phyloP scores from a whole-genome alignment of 441 rosid species.

The Pelargonium australe region DNA sequence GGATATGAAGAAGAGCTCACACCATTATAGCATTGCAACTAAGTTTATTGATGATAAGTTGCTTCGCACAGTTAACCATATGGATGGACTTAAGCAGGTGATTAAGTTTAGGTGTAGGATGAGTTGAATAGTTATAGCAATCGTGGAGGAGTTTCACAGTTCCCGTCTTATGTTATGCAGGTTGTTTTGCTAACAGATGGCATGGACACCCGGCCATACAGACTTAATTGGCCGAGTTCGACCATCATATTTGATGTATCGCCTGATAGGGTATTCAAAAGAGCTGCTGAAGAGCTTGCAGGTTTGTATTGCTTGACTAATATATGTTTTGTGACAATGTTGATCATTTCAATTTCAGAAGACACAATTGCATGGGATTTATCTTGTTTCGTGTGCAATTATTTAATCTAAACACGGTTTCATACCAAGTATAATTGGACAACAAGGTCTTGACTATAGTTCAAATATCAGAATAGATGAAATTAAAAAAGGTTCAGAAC shows the following conservation, averaged over 20 bases:
- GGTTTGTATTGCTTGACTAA: slow-evolving; percentile 36
- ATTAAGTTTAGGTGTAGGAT: neutral
- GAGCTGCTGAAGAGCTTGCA: slow-evolving; percentile 55
- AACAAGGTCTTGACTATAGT: neutral
- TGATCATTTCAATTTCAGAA: neutral
- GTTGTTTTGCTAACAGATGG: slow-evolving; percentile 89
- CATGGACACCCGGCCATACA: slow-evolving; percentile 88
- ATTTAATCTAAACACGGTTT: neutral
- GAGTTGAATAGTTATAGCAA: neutral
- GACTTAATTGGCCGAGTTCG: slow-evolving; percentile 84
- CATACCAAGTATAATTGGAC: neutral
- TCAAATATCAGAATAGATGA: neutral
- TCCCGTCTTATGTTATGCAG: slow-evolving; percentile 37
- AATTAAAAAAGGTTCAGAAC: no score
- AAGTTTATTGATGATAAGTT: slow-evolving; percentile 80
- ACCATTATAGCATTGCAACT: slow-evolving; percentile 69
- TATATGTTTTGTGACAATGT: slow-evolving; percentile 11
- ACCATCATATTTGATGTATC: slow-evolving; percentile 78
- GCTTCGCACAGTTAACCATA: slow-evolving; percentile 45
- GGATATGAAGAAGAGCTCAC: slow-evolving; percentile 37
- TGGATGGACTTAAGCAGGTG: slow-evolving; percentile 84
- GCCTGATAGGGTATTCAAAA: slow-evolving; percentile 50
- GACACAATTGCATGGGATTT: neutral
- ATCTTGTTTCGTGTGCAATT: neutral
- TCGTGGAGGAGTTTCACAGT: slow-evolving; percentile 13